Evolutionary conservation across 2,329 filamentous ascomycete species (phyloP).

Genomic region (Pseudogymnoascus sp.): DNA sequence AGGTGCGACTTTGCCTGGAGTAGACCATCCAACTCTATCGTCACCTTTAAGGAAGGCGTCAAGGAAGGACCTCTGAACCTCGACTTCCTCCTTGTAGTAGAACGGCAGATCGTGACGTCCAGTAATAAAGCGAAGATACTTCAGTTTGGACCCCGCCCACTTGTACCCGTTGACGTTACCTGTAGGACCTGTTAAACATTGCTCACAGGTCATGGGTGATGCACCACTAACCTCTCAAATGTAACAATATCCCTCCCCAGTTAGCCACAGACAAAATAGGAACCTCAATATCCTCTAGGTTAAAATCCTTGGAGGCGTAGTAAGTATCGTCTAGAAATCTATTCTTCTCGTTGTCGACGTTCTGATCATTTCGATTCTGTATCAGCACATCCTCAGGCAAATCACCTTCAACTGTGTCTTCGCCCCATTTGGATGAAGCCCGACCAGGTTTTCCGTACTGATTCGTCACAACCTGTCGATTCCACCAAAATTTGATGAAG

Average conservation of each 20-base stretch:
- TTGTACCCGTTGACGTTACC: constrained; percentile 55
- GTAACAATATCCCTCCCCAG: constrained; percentile 62
- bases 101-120: constrained; percentile 65
- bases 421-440: constrained; percentile 26
- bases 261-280: constrained; percentile 60
- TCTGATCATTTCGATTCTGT: constrained; percentile 33
- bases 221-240: constrained; percentile 44
- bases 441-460: constrained; percentile 54
- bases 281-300: constrained; percentile 56
- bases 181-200: not conserved
- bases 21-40: constrained; percentile 52
- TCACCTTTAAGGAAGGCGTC: constrained; percentile 63
- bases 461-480: constrained; percentile 56
- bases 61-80: constrained; percentile 57
- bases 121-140: constrained; percentile 61
- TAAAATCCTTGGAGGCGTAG: constrained; percentile 37
- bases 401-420: constrained; percentile 48
- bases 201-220: not conserved
- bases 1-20: constrained; percentile 47
- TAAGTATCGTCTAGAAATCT: constrained; percentile 33
- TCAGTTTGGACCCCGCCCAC: constrained; percentile 55
- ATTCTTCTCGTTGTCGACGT: constrained; percentile 38
- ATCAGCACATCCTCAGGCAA: constrained; percentile 37
- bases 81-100: constrained; percentile 61
- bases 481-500: constrained; percentile 59